These are phyloP conservation scores for Gaeumannomyces tritici DNA, from an alignment of 2,329 filamentous ascomycete genomes.

Conservation along the genomic window DNA sequence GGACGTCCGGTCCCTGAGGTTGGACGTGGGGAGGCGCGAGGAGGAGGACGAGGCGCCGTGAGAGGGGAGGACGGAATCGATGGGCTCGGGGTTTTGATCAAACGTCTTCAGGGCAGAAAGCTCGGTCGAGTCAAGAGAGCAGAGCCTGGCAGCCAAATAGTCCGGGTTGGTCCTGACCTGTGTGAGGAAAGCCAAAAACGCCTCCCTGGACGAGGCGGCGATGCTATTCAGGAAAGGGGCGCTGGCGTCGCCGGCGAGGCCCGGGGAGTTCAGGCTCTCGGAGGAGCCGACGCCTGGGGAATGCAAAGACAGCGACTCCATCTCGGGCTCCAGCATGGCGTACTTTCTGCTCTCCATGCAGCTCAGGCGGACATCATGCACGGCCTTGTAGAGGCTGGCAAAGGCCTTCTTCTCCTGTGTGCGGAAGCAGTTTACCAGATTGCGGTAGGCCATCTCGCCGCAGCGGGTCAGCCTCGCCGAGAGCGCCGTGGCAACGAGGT, in stretches of 20 bases:
- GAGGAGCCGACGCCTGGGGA: constrained; percentile 36
- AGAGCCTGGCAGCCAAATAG: constrained; percentile 76
- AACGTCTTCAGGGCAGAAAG: constrained; percentile 69
- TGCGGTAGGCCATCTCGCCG: constrained; percentile 64
- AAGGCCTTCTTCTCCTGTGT: constrained; percentile 73
- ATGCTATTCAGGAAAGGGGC: constrained; percentile 62
- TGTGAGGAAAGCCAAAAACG: constrained; percentile 69
- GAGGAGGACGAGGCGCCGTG: constrained; percentile 38
- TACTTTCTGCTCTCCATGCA: constrained; percentile 64
- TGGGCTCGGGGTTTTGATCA: constrained; percentile 68
- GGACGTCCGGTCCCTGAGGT: constrained; percentile 21
- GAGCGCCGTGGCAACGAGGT: constrained; percentile 64
- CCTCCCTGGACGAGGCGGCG: constrained; percentile 62
- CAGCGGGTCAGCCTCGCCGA: constrained; percentile 66
- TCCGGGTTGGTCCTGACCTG: constrained; percentile 78
- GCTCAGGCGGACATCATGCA: constrained; percentile 70
- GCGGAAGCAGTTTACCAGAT: constrained; percentile 68
- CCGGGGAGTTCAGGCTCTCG: constrained; percentile 31
- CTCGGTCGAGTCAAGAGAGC: constrained; percentile 65
- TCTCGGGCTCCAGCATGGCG: constrained; percentile 62
- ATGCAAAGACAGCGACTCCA: constrained; percentile 47
- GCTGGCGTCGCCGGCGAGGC: constrained; percentile 29
- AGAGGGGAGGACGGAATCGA: constrained; percentile 73
- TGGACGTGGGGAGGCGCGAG: constrained; percentile 12
- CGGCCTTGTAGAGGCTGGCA: constrained; percentile 62